These are phyloP conservation scores for Backusella morwellensis DNA, from an alignment of 192 early-diverging fungal species.

Conservation along the genomic window DNA sequence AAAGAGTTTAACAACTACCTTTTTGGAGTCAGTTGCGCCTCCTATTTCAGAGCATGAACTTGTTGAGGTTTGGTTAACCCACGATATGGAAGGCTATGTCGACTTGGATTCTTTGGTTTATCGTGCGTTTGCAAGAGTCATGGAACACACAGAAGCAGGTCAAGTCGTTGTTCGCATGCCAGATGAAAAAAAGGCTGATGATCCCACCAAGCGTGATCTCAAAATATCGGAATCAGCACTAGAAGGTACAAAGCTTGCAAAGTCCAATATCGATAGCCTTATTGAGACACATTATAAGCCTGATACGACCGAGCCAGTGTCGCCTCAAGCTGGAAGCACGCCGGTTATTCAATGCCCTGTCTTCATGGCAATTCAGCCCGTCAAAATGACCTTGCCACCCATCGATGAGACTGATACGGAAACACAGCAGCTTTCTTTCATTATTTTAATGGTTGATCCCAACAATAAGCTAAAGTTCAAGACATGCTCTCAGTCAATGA, in stretches of 20 bases:
- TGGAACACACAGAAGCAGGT: slow-evolving; percentile 60
- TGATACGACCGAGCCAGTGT: background rate
- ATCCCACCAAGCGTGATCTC: slow-evolving; percentile 31
- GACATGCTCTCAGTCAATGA: slow-evolving; percentile 51
- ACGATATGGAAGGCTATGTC: slow-evolving; percentile 52
- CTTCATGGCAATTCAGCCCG: slow-evolving; percentile 57
- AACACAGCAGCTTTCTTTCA: slow-evolving; percentile 29
- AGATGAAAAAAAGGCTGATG: slow-evolving; percentile 16
- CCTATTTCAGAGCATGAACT: slow-evolving; percentile 58
- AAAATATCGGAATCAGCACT: slow-evolving; percentile 54
- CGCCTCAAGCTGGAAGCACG: slow-evolving; percentile 16
- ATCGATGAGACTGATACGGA: slow-evolving; percentile 29
- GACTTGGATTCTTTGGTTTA: slow-evolving; percentile 49
- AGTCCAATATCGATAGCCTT: slow-evolving; percentile 54
- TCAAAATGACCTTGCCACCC: slow-evolving; percentile 34
- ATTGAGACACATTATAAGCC: slow-evolving; percentile 47
- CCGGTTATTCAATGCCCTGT: slow-evolving; percentile 50
- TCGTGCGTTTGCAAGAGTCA: slow-evolving; percentile 50
- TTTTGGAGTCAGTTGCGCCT: slow-evolving; percentile 55
- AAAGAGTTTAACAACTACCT: slow-evolving; percentile 43
- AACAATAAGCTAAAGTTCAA: slow-evolving; percentile 51
- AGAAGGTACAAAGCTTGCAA: slow-evolving; percentile 50
- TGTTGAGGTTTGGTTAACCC: slow-evolving; percentile 56
- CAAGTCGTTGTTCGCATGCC: slow-evolving; percentile 51
- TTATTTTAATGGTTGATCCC: slow-evolving; percentile 49